phyloP scores from a whole-genome alignment of 345 rosid species.

The Salix suchowensis region DNA sequence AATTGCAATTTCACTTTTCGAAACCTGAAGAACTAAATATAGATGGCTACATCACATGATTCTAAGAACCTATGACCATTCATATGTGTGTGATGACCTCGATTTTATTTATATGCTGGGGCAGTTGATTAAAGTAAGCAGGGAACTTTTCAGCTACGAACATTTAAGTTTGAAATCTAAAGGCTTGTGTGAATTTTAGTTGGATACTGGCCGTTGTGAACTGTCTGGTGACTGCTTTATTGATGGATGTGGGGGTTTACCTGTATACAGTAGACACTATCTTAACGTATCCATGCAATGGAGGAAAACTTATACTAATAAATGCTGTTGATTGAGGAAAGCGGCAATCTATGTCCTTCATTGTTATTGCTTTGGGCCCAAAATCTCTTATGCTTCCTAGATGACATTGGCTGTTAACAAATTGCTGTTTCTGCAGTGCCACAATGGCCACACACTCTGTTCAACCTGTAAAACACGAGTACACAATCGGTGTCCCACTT shows the following conservation, averaged over 20 bases:
- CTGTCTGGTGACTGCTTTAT: not conserved
- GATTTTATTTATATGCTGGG: not conserved
- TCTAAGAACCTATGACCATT: not conserved
- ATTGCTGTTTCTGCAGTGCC: conserved; percentile 58
- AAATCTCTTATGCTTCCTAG: not conserved
- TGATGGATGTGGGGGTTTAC: not conserved
- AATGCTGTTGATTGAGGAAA: not conserved
- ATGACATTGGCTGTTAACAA: not conserved
- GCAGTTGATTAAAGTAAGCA: not conserved
- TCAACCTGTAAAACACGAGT: conserved; percentile 88
- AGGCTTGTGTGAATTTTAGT: not conserved
- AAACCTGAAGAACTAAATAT: not conserved
- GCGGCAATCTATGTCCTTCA: not conserved
- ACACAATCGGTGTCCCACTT: conserved; percentile 88
- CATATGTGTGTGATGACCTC: not conserved
- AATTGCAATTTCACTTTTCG: not conserved
- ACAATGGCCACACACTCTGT: conserved; percentile 93
- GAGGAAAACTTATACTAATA: not conserved
- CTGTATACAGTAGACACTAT: not conserved
- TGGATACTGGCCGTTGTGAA: not conserved
- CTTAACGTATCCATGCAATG: not conserved
- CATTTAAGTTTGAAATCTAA: not conserved
- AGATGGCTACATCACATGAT: not conserved
- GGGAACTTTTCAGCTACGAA: not conserved
- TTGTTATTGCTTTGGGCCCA: not conserved